A percentile compares a stretch with the other conserved stretches of the same genome.
phyloP scores from a whole-genome alignment of 345 rosid genomes.

The Rubroshorea leprosula region DNA sequence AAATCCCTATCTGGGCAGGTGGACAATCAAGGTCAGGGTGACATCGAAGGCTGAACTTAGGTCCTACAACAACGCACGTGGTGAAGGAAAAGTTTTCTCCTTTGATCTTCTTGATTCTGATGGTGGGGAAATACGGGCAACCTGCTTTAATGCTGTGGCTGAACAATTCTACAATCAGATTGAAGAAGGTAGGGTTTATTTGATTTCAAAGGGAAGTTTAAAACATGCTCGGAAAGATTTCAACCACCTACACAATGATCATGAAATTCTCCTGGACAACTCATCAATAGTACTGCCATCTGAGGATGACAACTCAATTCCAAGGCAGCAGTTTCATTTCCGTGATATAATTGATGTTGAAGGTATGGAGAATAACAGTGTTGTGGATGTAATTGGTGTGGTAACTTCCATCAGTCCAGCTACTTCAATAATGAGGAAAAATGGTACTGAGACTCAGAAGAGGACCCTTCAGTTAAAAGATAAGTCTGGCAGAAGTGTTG shows the following conservation, averaged over 20 bases:
- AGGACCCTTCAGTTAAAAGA: slow-evolving; percentile 76
- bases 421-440: slow-evolving; percentile 61
- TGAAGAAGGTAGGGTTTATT: slow-evolving; percentile 69
- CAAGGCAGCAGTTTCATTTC: slow-evolving; percentile 69
- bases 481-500: slow-evolving; percentile 77
- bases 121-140: slow-evolving; percentile 88
- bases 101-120: slow-evolving; percentile 87
- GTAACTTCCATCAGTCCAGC: slow-evolving; percentile 55
- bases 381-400: slow-evolving; percentile 69
- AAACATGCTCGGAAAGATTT: slow-evolving; percentile 80
- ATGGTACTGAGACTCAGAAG: slow-evolving; percentile 72
- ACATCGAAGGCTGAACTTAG: slow-evolving; percentile 69
- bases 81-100: slow-evolving; percentile 88
- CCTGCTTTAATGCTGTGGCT: slow-evolving; percentile 86
- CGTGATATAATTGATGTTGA: slow-evolving; percentile 61
- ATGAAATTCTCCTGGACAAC: slow-evolving; percentile 58
- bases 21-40: slow-evolving; percentile 93
- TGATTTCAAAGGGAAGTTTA: slow-evolving; percentile 70
- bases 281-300: slow-evolving; percentile 56
- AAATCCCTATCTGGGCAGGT: slow-evolving; percentile 83
- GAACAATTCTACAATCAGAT: slow-evolving; percentile 73
- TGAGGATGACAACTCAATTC: slow-evolving; percentile 71
- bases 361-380: slow-evolving; percentile 53
- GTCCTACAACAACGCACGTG: slow-evolving; percentile 68
- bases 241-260: slow-evolving; percentile 82